Conservation (phyloP, 257 asterid species). For the Cinchona pubescens region DNA sequence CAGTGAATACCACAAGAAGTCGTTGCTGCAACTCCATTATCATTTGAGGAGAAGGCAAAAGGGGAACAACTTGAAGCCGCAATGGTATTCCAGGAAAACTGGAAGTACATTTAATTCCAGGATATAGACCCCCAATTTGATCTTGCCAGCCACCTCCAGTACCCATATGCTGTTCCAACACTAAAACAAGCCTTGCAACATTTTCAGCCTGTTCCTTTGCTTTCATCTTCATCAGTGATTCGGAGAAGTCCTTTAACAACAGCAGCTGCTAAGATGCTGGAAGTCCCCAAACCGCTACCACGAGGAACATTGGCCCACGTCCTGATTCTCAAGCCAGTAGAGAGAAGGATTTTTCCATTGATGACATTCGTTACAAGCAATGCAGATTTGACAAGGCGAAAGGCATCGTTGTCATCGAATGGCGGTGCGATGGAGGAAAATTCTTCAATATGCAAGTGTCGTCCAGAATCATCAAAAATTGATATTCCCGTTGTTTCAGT, state of each 20-base stretch:
- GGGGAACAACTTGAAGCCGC: slow-evolving; percentile 79
- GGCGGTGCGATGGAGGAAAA: slow-evolving; percentile 66
- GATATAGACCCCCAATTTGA: slow-evolving; percentile 94
- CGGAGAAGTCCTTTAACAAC: slow-evolving; percentile 90
- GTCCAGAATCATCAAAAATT: slow-evolving; percentile 65
- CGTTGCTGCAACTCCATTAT: slow-evolving; percentile 67
- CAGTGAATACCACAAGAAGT: slow-evolving; percentile 84
- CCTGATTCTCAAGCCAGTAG: slow-evolving; percentile 62
- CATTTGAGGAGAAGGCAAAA: slow-evolving; percentile 68
- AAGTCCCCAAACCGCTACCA: slow-evolving; percentile 98
- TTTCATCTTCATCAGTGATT: slow-evolving; percentile 66
- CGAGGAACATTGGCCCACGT: slow-evolving; percentile 98
- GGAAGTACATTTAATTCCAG: slow-evolving; percentile 81
- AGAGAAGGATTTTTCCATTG: slow-evolving; percentile 36
- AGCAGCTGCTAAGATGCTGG: slow-evolving; percentile 93
- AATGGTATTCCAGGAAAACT: slow-evolving; percentile 87
- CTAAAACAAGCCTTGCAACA: slow-evolving; percentile 81
- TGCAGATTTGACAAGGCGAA: slow-evolving; percentile 94
- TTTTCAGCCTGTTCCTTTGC: slow-evolving; percentile 79
- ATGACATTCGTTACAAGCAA: slow-evolving; percentile 62
- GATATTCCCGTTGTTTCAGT: slow-evolving; percentile 42
- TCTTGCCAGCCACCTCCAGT: slow-evolving; percentile 99
- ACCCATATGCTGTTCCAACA: slow-evolving; percentile 91
- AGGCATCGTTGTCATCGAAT: slow-evolving; percentile 65
- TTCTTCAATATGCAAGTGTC: slow-evolving; percentile 42